phyloP scores from a whole-genome alignment of 306 rosid genomes.

The Rosa persica region DNA sequence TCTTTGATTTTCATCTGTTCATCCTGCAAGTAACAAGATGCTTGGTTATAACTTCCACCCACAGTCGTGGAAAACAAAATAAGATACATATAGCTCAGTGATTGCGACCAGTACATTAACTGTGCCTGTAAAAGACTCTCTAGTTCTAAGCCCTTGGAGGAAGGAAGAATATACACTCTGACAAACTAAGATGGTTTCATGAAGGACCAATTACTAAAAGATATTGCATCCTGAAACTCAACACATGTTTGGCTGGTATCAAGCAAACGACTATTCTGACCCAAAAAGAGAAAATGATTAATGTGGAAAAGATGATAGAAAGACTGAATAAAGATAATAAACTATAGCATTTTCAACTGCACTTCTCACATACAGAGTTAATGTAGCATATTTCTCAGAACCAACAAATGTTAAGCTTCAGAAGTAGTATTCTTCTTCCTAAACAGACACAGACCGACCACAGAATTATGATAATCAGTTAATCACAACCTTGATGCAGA shows the following conservation, averaged over 20 bases:
- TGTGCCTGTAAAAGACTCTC: neutral
- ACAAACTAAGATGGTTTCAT: neutral
- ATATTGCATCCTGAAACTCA: neutral
- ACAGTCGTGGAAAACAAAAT: neutral
- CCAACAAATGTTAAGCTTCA: neutral
- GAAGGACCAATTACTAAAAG: neutral
- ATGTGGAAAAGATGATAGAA: neutral
- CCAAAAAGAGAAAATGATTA: neutral
- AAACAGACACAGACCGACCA: too few species aligned
- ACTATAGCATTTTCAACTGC: neutral
- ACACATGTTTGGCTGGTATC: neutral
- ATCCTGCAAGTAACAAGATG: slow-evolving; percentile 12
- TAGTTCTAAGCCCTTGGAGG: neutral
- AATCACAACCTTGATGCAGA: neutral
- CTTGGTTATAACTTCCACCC: neutral
- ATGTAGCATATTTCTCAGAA: neutral
- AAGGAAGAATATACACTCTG: neutral
- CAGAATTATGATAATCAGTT: neutral
- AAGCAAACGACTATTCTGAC: neutral
- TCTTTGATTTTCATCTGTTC: slow-evolving; percentile 31
- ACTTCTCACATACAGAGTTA: neutral
- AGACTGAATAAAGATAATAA: neutral
- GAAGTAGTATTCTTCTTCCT: neutral
- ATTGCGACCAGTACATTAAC: neutral
- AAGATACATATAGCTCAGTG: neutral